Conservation (phyloP, 441 rosid genomes). For the Jatropha podagrica region DNA sequence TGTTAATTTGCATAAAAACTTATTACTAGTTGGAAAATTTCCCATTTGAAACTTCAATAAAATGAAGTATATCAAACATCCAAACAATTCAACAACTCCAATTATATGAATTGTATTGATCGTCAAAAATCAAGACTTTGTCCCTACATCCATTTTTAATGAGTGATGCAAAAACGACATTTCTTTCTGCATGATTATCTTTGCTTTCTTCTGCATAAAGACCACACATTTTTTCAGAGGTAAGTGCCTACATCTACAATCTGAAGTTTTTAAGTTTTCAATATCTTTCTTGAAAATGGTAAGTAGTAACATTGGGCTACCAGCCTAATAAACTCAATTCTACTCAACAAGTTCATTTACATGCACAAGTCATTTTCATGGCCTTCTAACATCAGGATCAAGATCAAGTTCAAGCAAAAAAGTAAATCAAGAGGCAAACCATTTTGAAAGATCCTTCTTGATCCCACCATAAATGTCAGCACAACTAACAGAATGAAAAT, state of each 20-base stretch:
- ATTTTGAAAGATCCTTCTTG: background rate
- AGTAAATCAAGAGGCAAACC: background rate
- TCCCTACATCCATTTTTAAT: background rate
- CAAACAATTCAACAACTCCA: background rate
- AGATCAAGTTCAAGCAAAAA: background rate
- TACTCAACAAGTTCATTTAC: background rate
- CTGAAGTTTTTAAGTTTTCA: background rate
- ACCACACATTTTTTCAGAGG: background rate
- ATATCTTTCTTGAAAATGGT: background rate
- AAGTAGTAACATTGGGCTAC: background rate
- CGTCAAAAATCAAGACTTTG: too few relatives aligned
- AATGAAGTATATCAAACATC: background rate
- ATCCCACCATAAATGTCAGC: background rate
- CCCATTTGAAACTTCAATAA: too few relatives aligned
- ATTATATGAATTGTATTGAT: background rate
- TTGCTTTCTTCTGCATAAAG: background rate
- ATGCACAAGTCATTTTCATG: background rate
- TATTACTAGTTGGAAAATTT: background rate
- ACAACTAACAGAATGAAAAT: background rate
- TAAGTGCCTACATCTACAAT: background rate
- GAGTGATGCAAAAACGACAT: background rate
- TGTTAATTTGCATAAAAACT: background rate
- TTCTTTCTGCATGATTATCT: background rate
- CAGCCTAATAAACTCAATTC: background rate
- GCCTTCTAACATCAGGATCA: background rate